A percentile compares a stretch with the other conserved stretches of the same genome.
Evolutionary conservation across 495 filamentous ascomycete species (phyloP).

Genomic region (Thozetella sp.): DNA sequence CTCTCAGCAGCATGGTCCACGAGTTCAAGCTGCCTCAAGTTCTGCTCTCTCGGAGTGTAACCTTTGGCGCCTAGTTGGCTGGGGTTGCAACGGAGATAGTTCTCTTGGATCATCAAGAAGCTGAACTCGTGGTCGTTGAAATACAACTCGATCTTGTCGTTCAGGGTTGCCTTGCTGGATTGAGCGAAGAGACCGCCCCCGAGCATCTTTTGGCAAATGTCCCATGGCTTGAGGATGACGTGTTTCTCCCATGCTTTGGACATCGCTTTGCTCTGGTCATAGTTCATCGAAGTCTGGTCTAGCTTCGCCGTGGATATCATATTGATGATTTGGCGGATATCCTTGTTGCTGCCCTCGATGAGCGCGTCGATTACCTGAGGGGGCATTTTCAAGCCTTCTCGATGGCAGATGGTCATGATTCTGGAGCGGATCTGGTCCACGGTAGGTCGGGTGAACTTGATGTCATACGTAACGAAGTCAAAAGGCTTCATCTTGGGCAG

Average conservation of each 20-base stretch:
- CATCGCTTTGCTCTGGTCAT: constrained; percentile 84
- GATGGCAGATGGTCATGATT: constrained; percentile 91
- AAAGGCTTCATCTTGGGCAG: constrained; percentile 98
- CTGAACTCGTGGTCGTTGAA: constrained; percentile 99
- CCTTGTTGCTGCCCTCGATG: constrained; percentile 90
- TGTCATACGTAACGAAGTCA: constrained; percentile 77
- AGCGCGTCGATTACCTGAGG: constrained; percentile 87
- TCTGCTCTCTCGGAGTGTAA: constrained; percentile 56
- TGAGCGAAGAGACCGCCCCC: constrained; percentile 83
- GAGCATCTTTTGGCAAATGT: constrained; percentile 91
- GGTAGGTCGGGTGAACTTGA: constrained; percentile 88
- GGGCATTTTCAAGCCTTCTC: constrained; percentile 87
- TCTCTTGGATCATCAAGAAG: constrained; percentile 96
- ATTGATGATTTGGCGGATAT: constrained; percentile 98
- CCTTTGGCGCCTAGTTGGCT: constrained; percentile 60
- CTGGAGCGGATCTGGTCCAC: constrained; percentile 85
- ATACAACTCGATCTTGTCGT: constrained; percentile 98
- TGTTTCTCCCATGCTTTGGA: constrained; percentile 98
- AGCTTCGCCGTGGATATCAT: constrained; percentile 95
- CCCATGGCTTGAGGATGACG: constrained; percentile 94
- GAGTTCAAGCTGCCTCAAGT: constrained; percentile 80
- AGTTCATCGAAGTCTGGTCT: constrained; percentile 77
- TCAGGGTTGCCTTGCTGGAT: constrained; percentile 79
- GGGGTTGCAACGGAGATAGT: constrained; percentile 86
- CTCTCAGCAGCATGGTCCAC: constrained; percentile 86